phyloP scores from a whole-genome alignment of 2,329 filamentous ascomycete species.

The Aspergillus pseudoviridinutans region DNA sequence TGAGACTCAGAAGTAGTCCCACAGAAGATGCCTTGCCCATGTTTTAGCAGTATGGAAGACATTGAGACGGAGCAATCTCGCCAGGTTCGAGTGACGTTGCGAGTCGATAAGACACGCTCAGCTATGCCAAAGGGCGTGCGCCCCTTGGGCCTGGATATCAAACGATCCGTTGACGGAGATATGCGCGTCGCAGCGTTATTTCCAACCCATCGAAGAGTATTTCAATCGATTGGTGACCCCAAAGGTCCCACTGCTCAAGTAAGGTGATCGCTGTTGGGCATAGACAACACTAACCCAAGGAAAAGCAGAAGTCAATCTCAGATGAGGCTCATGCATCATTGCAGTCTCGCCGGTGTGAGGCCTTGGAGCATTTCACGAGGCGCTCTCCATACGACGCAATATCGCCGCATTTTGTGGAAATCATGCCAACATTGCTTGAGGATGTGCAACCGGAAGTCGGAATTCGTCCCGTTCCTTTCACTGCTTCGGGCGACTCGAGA shows the following conservation, averaged over 20 bases:
- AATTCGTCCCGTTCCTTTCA: not conserved
- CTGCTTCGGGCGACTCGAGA: not conserved
- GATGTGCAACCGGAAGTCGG: not conserved
- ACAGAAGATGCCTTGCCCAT: slow-evolving; percentile 9
- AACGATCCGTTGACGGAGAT: not conserved
- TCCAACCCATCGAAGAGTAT: not conserved
- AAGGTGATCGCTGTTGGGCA: not conserved
- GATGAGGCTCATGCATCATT: not conserved
- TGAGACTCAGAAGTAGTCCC: not conserved
- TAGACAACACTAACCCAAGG: not conserved
- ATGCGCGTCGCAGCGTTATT: not conserved
- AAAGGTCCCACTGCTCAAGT: not conserved
- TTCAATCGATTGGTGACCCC: not conserved
- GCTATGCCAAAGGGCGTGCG: slow-evolving; percentile 6
- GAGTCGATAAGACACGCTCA: not conserved
- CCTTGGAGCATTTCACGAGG: not conserved
- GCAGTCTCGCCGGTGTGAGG: not conserved
- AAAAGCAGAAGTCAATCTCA: not conserved
- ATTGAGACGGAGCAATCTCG: slow-evolving; percentile 9
- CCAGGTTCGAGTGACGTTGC: slow-evolving; percentile 4
- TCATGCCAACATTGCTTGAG: not conserved
- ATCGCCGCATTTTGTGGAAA: not conserved
- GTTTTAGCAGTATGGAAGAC: slow-evolving; percentile 5
- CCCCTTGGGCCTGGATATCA: not conserved
- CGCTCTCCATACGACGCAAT: not conserved